A percentile compares a stretch with the other conserved stretches of the same genome.
These are phyloP conservation scores for Kwoniella europaea DNA, from an alignment of 768 basidiomycete genomes.

Conservation along the genomic window DNA sequence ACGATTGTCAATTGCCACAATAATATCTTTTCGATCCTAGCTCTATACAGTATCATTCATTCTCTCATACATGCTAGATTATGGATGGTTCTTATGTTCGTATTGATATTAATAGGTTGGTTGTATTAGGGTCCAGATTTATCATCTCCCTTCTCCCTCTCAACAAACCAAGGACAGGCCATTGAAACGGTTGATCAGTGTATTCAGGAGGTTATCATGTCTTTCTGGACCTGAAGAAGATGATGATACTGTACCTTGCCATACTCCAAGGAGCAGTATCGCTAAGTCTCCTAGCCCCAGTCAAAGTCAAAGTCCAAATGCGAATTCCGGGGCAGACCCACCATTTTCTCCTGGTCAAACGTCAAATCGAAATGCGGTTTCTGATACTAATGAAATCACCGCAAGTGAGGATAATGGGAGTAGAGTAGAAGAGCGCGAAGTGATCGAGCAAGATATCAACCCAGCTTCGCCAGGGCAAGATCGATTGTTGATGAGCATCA, in stretches of 20 bases:
- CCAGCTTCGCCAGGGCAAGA: not conserved
- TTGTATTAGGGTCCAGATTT: slow-evolving; percentile 18
- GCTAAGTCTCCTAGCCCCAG: not conserved
- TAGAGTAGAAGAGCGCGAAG: slow-evolving; percentile 3
- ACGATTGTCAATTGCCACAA: too few species aligned
- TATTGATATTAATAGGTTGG: not conserved
- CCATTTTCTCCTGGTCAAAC: not conserved
- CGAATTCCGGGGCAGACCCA: not conserved
- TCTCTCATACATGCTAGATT: too few species aligned
- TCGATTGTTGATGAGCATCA: not conserved
- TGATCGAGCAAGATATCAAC: not conserved
- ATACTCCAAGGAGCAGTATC: not conserved
- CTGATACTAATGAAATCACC: not conserved
- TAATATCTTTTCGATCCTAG: too few species aligned
- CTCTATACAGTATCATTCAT: too few species aligned
- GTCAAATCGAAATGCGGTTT: too few species aligned
- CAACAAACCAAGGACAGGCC: not conserved
- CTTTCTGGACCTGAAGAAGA: not conserved
- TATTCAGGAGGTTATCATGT: not conserved
- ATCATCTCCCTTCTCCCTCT: slow-evolving; percentile 4
- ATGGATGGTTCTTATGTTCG: too few species aligned
- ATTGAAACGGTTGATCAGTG: not conserved
- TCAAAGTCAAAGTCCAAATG: not conserved
- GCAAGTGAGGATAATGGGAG: not conserved
- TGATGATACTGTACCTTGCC: not conserved